Conservation (phyloP, 768 basidiomycete species). For the Suillus fuscotomentosus region DNA sequence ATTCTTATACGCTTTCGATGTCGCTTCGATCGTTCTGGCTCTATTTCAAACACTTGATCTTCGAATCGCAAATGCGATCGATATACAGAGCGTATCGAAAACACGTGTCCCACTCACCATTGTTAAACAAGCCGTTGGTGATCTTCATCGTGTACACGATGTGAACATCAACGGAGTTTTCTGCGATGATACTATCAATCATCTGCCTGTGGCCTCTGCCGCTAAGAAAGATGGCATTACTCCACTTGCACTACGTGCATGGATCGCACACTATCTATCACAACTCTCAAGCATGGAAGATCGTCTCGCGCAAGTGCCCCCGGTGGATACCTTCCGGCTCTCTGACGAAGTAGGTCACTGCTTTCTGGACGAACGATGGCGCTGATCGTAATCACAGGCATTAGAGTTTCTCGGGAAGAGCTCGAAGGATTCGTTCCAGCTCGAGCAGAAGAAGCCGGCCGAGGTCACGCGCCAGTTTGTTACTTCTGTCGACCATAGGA, state of each 20-base stretch:
- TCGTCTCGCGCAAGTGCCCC: conserved; percentile 18
- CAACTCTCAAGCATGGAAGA: conserved; percentile 22
- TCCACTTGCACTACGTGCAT: conserved; percentile 28
- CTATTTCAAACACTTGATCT: conserved; percentile 30
- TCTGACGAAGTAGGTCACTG: conserved; percentile 15
- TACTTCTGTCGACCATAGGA: conserved; percentile 11
- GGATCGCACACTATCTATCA: conserved; percentile 30
- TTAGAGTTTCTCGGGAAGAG: conserved; percentile 28
- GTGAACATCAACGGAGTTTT: conserved; percentile 19
- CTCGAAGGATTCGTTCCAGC: conserved; percentile 22
- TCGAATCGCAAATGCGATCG: conserved; percentile 34
- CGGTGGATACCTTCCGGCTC: conserved; percentile 26
- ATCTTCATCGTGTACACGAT: conserved; percentile 6
- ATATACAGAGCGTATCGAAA: conserved; percentile 20
- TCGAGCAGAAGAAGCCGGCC: conserved; percentile 25
- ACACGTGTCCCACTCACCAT: conserved; percentile 21
- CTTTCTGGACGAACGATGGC: neutral
- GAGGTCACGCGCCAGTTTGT: conserved; percentile 21
- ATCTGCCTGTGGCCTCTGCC: neutral
- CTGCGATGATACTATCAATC: neutral
- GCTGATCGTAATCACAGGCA: conserved; percentile 14
- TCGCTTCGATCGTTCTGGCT: conserved; percentile 28
- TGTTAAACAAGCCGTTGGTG: conserved; percentile 14
- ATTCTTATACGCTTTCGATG: conserved; percentile 30
- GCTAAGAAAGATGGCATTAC: conserved; percentile 7